Conservation (phyloP, 495 filamentous ascomycete species). For the Penicillium canariense region DNA sequence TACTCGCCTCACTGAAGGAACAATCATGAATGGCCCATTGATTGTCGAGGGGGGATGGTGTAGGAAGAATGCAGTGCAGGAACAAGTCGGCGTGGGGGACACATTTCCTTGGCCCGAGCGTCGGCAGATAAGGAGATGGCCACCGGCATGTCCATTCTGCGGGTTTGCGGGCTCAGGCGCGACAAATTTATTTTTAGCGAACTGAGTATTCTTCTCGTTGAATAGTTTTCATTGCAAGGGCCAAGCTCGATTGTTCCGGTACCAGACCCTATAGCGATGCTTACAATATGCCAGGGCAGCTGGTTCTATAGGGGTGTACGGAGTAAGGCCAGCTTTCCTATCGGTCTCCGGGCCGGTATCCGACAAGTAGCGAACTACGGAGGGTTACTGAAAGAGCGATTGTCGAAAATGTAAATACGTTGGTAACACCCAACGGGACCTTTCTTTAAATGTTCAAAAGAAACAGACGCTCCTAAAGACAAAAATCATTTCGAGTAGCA, state of each 20-base stretch:
- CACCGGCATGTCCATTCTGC: conserved; percentile 22
- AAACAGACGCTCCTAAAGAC: conserved; percentile 12
- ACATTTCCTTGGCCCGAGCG: conserved; percentile 23
- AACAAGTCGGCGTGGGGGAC: conserved; percentile 16
- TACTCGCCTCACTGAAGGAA: conserved; percentile 41
- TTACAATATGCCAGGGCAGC: not conserved
- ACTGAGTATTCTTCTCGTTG: not conserved
- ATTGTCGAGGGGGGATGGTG: conserved; percentile 12
- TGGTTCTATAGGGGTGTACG: not conserved
- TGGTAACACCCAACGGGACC: not conserved
- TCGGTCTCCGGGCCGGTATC: not conserved
- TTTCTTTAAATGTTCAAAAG: not conserved
- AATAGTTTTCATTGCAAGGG: not conserved
- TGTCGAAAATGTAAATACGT: not conserved
- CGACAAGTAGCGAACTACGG: not conserved
- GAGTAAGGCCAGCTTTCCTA: not conserved
- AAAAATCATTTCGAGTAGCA: conserved; percentile 13
- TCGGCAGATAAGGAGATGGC: conserved; percentile 29
- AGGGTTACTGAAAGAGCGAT: not conserved
- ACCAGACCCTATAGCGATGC: not conserved
- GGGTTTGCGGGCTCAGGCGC: not conserved
- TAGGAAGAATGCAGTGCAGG: conserved; percentile 7
- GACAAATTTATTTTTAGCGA: not conserved
- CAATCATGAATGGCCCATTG: conserved; percentile 47
- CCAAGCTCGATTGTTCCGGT: not conserved